Evolutionary conservation across 345 rosid species (phyloP).

Genomic region (Dipteronia dyeriana): DNA sequence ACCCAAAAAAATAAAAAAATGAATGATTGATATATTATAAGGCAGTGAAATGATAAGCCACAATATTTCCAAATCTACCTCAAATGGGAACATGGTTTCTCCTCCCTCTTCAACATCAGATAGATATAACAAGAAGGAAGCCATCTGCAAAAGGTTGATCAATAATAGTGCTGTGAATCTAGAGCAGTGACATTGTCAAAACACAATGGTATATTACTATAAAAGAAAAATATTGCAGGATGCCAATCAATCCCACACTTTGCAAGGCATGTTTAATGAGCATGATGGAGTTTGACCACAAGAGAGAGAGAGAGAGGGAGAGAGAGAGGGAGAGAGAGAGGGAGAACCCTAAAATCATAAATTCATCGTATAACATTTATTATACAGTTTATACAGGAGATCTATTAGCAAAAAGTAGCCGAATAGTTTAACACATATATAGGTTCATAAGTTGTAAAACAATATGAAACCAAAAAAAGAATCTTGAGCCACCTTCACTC

Average conservation of each 20-base stretch:
- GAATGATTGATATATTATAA: background rate
- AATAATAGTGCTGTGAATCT: slow-evolving; percentile 15
- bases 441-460: background rate
- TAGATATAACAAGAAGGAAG: slow-evolving; percentile 68
- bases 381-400: background rate
- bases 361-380: background rate
- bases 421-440: background rate
- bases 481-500: background rate
- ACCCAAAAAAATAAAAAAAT: background rate
- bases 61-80: slow-evolving; percentile 43
- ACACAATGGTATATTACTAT: background rate
- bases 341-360: background rate
- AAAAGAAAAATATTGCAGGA: background rate
- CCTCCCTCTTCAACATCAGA: slow-evolving; percentile 79
- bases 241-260: background rate
- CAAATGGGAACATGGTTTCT: slow-evolving; percentile 84
- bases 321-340: background rate
- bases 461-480: background rate
- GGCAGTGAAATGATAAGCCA: slow-evolving; percentile 7
- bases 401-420: background rate
- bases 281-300: background rate
- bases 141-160: slow-evolving; percentile 39
- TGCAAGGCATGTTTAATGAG: background rate
- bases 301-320: background rate
- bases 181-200: background rate